phyloP scores from a whole-genome alignment of 2,329 filamentous ascomycete species.

The Trichoderma atrobrunneum region DNA sequence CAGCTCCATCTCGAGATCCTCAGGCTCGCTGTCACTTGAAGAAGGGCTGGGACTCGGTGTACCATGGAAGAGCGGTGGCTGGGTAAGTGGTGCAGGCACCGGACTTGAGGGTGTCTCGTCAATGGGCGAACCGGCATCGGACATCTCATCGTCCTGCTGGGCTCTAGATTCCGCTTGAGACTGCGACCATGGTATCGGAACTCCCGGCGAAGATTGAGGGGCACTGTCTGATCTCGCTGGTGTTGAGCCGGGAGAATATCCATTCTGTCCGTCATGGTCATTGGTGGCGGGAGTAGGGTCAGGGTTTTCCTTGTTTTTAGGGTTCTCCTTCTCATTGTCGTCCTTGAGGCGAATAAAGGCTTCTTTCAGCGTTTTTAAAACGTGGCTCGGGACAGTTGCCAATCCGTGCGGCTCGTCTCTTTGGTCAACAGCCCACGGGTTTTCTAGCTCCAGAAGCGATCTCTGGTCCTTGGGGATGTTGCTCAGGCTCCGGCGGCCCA shows the following conservation, averaged over 20 bases:
- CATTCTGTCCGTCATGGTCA: not conserved
- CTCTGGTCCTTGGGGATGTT: conserved; percentile 41
- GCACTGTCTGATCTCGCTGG: not conserved
- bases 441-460: conserved; percentile 33
- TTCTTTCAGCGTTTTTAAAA: conserved; percentile 34
- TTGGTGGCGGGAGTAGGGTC: not conserved
- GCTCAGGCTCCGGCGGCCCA: conserved; percentile 30
- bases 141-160: not conserved
- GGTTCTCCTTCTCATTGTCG: conserved; percentile 6
- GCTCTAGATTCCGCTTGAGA: conserved; percentile 22
- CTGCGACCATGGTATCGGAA: not conserved
- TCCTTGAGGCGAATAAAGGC: conserved; percentile 22
- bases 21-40: conserved; percentile 30
- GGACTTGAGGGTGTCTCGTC: not conserved
- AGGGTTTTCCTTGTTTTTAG: not conserved
- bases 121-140: not conserved
- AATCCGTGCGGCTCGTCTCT: conserved; percentile 26
- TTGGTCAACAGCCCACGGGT: conserved; percentile 37
- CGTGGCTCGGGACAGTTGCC: conserved; percentile 36
- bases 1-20: conserved; percentile 38
- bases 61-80: conserved; percentile 12
- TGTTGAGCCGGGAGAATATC: not conserved
- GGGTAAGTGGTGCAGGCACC: not conserved
- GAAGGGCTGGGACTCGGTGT: conserved; percentile 20
- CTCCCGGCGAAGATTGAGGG: conserved; percentile 12